Evolutionary conservation across 108 stramenopile genomes (phyloP).

Genomic region (Chaetoceros muelleri): DNA sequence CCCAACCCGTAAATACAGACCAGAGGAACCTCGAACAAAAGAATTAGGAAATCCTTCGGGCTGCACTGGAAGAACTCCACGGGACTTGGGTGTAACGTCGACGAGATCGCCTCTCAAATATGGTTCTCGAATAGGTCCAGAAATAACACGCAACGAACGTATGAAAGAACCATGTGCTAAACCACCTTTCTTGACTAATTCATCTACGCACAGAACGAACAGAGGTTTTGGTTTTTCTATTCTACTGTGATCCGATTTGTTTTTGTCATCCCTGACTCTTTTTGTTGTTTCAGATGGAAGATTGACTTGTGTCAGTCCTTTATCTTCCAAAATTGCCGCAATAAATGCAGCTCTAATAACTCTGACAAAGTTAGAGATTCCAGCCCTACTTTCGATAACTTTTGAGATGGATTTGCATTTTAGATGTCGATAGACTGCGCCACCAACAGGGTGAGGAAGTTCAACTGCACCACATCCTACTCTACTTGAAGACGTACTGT

Average conservation of each 20-base stretch:
- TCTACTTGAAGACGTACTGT: slow-evolving; percentile 59
- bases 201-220: slow-evolving; percentile 73
- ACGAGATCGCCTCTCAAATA: slow-evolving; percentile 69
- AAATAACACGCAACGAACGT: slow-evolving; percentile 62
- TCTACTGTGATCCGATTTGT: slow-evolving; percentile 1
- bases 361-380: slow-evolving; percentile 62
- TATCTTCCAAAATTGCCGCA: slow-evolving; percentile 61
- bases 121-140: slow-evolving; percentile 61
- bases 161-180: slow-evolving; percentile 72
- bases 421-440: slow-evolving; percentile 60
- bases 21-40: slow-evolving; percentile 61
- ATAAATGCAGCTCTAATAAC: slow-evolving; percentile 70
- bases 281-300: slow-evolving; percentile 7
- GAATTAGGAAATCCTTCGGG: slow-evolving; percentile 87
- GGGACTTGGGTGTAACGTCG: slow-evolving; percentile 57
- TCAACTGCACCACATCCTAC: slow-evolving; percentile 83
- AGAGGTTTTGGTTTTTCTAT: slow-evolving; percentile 26
- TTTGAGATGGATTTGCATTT: slow-evolving; percentile 50
- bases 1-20: slow-evolving; percentile 68
- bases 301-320: slow-evolving; percentile 40
- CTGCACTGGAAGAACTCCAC: slow-evolving; percentile 42
- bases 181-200: slow-evolving; percentile 69
- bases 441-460: slow-evolving; percentile 70
- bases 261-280: slow-evolving; percentile 1
- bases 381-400: slow-evolving; percentile 60